A percentile compares a stretch with the other conserved stretches of the same genome.
phyloP scores from a whole-genome alignment of 202 grass and related monocot species.

The Schoenoplectus tabernaemontani region DNA sequence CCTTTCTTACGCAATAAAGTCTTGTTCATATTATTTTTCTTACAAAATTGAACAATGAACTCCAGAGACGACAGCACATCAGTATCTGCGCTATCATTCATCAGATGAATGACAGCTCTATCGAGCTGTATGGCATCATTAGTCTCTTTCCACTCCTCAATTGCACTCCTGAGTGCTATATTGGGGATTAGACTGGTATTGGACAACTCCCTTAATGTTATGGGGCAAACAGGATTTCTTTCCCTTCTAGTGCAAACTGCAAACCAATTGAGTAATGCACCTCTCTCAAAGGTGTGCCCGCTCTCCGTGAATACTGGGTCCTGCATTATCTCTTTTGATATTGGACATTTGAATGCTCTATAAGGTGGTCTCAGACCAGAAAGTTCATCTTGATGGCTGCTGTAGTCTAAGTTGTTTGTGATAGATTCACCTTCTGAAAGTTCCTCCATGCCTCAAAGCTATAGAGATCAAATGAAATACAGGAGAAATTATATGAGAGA shows the following conservation, averaged over 20 bases:
- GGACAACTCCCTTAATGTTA: conserved; percentile 33
- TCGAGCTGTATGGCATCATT: conserved; percentile 31
- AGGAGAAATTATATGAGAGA: neutral
- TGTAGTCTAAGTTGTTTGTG: neutral
- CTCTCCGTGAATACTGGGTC: conserved; percentile 60
- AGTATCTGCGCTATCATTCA: conserved; percentile 27
- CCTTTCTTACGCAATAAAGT: conserved; percentile 20
- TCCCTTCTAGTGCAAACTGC: conserved; percentile 24
- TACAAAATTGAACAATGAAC: conserved; percentile 34
- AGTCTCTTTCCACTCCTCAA: conserved; percentile 50
- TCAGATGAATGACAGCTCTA: conserved; percentile 30
- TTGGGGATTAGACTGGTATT: conserved; percentile 31
- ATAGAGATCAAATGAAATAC: neutral
- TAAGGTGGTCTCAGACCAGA: conserved; percentile 27
- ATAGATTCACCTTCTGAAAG: neutral
- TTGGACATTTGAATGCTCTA: conserved; percentile 52
- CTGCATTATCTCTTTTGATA: conserved; percentile 52
- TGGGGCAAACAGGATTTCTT: conserved; percentile 32
- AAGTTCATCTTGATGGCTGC: conserved; percentile 13
- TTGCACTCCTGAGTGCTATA: conserved; percentile 30
- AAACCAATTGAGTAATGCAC: conserved; percentile 46
- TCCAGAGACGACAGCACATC: conserved; percentile 36
- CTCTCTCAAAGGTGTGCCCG: conserved; percentile 50
- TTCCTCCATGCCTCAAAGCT: neutral
- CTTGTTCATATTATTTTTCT: conserved; percentile 16